These are phyloP conservation scores for Aphanomyces astaci DNA, from an alignment of 352 stramenopile species.

Conservation along the genomic window DNA sequence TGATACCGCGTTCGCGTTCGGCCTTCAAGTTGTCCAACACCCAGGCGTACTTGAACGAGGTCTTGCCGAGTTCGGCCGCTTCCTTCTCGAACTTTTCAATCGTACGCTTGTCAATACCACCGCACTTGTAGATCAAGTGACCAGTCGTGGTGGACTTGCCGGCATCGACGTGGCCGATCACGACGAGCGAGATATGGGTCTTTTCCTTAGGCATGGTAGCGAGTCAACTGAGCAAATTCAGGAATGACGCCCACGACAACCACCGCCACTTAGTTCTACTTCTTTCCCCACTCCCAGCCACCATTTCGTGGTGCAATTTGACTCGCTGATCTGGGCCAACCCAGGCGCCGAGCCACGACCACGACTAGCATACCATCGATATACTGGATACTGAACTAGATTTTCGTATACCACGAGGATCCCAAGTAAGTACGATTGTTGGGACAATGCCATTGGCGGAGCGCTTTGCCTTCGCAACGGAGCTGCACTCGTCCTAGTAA, in stretches of 20 bases:
- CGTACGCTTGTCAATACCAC: constrained; percentile 96
- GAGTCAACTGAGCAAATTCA: constrained; percentile 3
- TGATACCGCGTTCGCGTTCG: constrained; percentile 97
- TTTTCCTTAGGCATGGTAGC: constrained; percentile 24
- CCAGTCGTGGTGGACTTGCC: constrained; percentile 99
- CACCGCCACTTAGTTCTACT: too few species aligned
- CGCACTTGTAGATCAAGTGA: constrained; percentile 99
- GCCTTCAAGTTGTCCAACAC: constrained; percentile 98
- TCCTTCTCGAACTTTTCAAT: constrained; percentile 99
- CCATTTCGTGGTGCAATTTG: constrained; percentile 9
- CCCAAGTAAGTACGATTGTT: neutral
- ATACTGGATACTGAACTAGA: too few species aligned
- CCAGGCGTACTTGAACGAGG: constrained; percentile 99
- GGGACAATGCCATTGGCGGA: neutral
- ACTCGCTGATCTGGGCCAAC: neutral
- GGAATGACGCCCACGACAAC: neutral
- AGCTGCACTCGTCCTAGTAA: too few species aligned
- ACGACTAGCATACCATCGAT: neutral
- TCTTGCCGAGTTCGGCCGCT: constrained; percentile 94
- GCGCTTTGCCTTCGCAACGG: neutral
- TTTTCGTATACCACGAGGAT: too few species aligned
- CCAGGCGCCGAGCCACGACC: neutral
- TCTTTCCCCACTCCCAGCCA: neutral
- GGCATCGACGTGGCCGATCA: constrained; percentile 95
- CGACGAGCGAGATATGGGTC: constrained; percentile 71